Base-by-base conservation (phyloP, 345 rosid genomes). In the Microcos paniculata region DNA sequence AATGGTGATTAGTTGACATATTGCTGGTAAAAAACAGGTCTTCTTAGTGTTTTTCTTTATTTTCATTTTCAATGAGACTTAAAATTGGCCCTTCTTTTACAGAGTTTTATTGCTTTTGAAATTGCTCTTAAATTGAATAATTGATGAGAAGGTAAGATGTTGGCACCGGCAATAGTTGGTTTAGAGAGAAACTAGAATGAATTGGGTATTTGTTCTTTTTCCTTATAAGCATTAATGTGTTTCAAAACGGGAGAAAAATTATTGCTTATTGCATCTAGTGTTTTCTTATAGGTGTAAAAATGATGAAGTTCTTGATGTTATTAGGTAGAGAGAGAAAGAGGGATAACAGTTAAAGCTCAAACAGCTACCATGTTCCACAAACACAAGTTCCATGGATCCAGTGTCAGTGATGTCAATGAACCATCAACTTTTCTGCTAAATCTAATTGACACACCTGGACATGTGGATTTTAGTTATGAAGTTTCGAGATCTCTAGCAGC, bases 261-360 rank as follows among this genome's bases (percentile, higher is more conserved):
- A 35, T n/a, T 11, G 16, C 11, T 28, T 24, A 9, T 28, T 68
- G 40, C 30, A 40, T 28, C 18, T 49, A 69, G 58, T 24, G 48
- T 70, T 30, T 35, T 28, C 49, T 69, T 69, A n/a, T 31, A 19
- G 49, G 31, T 77, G 24, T 7, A 21, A 43, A 24, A 8, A 2
- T 70, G 24, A 66, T 70, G 15, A 67, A 52, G 7, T 49, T 72
- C 72, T 8, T 69, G 66, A 51, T 77, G 73, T 61, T 77, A 49
- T 64, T 86, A 95, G 98, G 98, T 95, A 65, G 99, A 95, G 89
- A 95, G 99, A 77, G 99, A 95, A 84, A 90, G 98, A 80, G 99
- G 99, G 80, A 93, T 93, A 46, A 96, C 98, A 9, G 99, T 96
- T 23, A 96, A 96, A 87, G 98, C 99, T 79, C 98, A 93, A 69